Evolutionary conservation across 2,329 filamentous ascomycete genomes (phyloP).

Genomic region (Trichoderma sp.): DNA sequence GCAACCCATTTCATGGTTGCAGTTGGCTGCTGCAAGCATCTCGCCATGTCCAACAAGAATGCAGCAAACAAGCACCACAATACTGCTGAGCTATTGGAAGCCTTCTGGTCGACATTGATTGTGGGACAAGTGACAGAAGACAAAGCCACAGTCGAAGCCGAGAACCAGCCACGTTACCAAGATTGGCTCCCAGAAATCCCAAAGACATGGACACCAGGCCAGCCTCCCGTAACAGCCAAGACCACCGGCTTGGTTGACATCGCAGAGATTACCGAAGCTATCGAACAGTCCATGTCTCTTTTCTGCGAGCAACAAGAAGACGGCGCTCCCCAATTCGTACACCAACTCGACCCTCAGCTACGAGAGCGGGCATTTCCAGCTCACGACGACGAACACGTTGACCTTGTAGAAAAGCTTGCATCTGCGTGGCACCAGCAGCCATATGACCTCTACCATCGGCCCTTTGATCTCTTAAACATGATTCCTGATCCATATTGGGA

Average conservation of each 20-base stretch:
- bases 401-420: background rate
- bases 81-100: background rate
- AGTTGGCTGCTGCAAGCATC: slow-evolving; percentile 1
- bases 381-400: background rate
- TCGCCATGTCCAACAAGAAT: background rate
- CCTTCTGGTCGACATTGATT: background rate
- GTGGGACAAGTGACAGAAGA: background rate
- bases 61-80: background rate
- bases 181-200: slow-evolving; percentile 3
- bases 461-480: background rate
- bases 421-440: background rate
- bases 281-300: background rate
- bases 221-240: background rate
- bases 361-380: background rate
- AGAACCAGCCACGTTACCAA: background rate
- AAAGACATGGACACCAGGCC: background rate
- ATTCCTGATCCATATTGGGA: slow-evolving; percentile 1
- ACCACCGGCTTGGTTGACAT: background rate
- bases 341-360: background rate
- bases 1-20: background rate
- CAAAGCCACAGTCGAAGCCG: background rate
- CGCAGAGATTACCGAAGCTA: background rate
- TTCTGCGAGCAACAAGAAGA: background rate
- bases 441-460: background rate
- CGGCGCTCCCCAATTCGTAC: background rate